Evolutionary conservation across 148 eudicot species (phyloP), one percentile per base, ranked within the genome.

Genomic region (Tetragonia tetragonoides): DNA sequence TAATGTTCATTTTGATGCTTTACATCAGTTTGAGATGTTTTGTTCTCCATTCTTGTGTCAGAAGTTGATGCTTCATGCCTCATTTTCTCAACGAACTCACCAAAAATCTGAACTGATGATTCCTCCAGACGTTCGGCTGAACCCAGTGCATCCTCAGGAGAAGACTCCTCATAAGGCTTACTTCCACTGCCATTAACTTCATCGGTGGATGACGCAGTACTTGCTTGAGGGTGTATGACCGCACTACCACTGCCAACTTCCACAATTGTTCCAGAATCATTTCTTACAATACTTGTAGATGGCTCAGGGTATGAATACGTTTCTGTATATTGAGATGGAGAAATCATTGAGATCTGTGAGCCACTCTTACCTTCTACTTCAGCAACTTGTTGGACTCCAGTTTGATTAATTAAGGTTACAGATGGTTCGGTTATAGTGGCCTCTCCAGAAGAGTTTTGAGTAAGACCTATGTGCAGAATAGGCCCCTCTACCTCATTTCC

Each of bases 61-160:
- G 94, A 87, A 80, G 74, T 83, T 59, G 90, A 84, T 63, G 90
- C 83, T 81, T 89, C 94, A 72, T 87, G 87, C 60, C 79, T 88
- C 74, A 84, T 84, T 78, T 81, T 80, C 44, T 88, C 88, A 76
- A 87, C 76, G 83, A 92, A 91, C 60, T 93, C 94, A 7, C 80
- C 87, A 60, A 87, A 83, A 79, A 89, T 62, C 37, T 84, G 88
- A 42, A 56, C 23, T 23, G 94, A 92, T 47, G 96, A 85, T 78
- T 86, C 81, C 68, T 88, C 88, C 73, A 88, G 80, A 71, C 77
- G 85, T 78, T 81, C 88, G 78, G 88, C 90, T 63, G 99, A 91
- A 78, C 77, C 90, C 54, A 92, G 80, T 61, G 83, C 83, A 81
- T 86, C 90, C 62, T 72, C 91, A 73, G 53, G 81, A 64, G 83